Base-by-base conservation (phyloP, 371 early-diverging fungal species). In the Basidiobolus heterosporus region DNA sequence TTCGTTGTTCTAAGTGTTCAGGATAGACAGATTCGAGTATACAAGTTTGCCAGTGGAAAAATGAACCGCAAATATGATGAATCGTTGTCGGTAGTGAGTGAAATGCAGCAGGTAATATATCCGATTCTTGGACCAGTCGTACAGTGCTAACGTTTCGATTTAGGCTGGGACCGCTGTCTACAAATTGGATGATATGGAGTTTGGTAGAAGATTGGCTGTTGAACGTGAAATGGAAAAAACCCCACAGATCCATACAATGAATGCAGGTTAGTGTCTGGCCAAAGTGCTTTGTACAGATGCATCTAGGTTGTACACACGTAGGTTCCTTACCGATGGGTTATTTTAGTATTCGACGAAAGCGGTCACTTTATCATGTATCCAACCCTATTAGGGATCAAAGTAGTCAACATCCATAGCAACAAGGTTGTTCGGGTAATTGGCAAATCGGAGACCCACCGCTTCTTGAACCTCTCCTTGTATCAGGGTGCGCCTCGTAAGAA, bases 171-270 rank as follows among this genome's bases (percentile, higher is more conserved):
- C 84, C 15, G 70, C 78, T 4, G 56, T 71, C 35, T 71, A 78
- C 53, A 76, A 75, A 52, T 58, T 94, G 39, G 97, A 97, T 60
- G 90, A 85, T 53, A 94, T 94, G 93, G 95, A 94, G 62, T 94
- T 92, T 72, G 93, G 95, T 19, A 71, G 93, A 48, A 70, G 97
- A 43, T 53, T 93, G 40, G 92, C 93, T 2, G 70, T 85, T 4
- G 95, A 96, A 49, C 74, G 78, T 38, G 91, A 93, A 57, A 57
- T 94, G 38, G 78, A 82, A 48, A 82, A 83, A 50, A 64, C 78
- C 0, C 60, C 75, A 3, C 85, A 86, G 52, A 62, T 74, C 6
- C 55, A 54, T 19, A 74, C 65, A 23, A 70, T 72, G 30, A 94
- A 89, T 62, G 88, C 83, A 8, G 71, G 82, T 81, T 59, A 42